phyloP scores from a whole-genome alignment of 148 eudicot species.

The Heliamphora exappendiculata region DNA sequence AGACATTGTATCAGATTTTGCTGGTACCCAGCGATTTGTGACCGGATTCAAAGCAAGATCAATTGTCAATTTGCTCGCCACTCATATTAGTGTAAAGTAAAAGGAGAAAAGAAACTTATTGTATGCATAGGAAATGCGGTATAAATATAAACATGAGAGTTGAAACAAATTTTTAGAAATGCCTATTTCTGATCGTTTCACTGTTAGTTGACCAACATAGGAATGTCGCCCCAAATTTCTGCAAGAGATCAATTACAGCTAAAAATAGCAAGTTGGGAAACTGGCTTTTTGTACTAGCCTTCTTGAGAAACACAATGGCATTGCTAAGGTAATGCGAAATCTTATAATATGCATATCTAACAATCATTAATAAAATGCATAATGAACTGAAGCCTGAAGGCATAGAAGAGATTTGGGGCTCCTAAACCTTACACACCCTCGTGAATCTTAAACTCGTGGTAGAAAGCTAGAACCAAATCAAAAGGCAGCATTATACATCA shows the following conservation, averaged over 20 bases:
- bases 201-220: too few species aligned
- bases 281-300: not conserved
- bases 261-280: not conserved
- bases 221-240: too few species aligned
- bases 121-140: too few species aligned
- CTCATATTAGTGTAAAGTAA: not conserved
- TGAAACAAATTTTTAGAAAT: too few species aligned
- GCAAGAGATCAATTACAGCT: too few species aligned
- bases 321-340: too few species aligned
- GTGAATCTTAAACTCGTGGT: not conserved
- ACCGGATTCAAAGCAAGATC: constrained; percentile 40
- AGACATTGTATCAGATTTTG: constrained; percentile 61
- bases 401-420: not conserved
- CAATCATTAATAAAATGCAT: too few species aligned
- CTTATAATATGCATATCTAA: too few species aligned
- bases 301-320: not conserved
- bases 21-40: constrained; percentile 67
- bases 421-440: not conserved
- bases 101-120: too few species aligned
- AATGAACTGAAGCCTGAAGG: too few species aligned
- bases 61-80: not conserved
- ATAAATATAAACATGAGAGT: not conserved
- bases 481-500: not conserved
- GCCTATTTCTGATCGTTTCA: too few species aligned
- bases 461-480: not conserved